Evolutionary conservation across 176 grass and related monocot genomes (phyloP).

Genomic region (Avena sativa): DNA sequence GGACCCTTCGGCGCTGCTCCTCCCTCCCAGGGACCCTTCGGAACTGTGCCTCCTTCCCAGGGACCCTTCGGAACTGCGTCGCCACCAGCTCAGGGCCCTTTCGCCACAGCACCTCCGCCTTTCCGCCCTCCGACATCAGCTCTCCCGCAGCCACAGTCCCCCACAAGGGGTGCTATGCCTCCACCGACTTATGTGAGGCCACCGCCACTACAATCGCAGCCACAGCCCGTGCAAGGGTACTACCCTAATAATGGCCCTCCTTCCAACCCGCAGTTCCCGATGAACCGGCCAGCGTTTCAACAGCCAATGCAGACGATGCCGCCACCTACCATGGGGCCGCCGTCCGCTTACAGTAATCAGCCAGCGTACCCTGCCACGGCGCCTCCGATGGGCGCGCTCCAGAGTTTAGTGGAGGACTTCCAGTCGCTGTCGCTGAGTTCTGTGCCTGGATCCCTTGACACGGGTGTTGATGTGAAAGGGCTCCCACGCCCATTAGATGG

Average conservation of each 20-base stretch:
- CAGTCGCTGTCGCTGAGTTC: constrained; percentile 83
- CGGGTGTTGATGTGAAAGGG: constrained; percentile 71
- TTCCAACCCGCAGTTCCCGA: constrained; percentile 48
- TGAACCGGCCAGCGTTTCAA: constrained; percentile 43
- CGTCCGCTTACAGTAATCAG: constrained; percentile 40
- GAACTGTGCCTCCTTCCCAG: background rate
- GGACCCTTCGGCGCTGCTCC: background rate
- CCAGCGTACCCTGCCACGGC: constrained; percentile 46
- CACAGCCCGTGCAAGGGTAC: constrained; percentile 46
- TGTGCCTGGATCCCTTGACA: constrained; percentile 73
- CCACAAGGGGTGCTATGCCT: constrained; percentile 34
- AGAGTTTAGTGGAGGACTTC: constrained; percentile 90
- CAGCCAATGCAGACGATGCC: constrained; percentile 53
- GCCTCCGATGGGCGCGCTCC: constrained; percentile 50
- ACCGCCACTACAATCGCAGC: constrained; percentile 31
- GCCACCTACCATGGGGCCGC: constrained; percentile 47
- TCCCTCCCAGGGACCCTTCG: background rate
- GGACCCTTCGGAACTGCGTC: background rate
- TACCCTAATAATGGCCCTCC: constrained; percentile 41
- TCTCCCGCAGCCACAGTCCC: constrained; percentile 45
- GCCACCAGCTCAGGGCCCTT: constrained; percentile 6
- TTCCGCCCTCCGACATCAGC: constrained; percentile 31
- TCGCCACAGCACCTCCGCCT: constrained; percentile 3
- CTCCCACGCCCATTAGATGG: constrained; percentile 84
- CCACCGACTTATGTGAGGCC: constrained; percentile 37